Evolutionary conservation across 2,329 filamentous ascomycete species (phyloP), one percentile per base, ranked within the genome.

Genomic region (Arthrobotrys sinensis): DNA sequence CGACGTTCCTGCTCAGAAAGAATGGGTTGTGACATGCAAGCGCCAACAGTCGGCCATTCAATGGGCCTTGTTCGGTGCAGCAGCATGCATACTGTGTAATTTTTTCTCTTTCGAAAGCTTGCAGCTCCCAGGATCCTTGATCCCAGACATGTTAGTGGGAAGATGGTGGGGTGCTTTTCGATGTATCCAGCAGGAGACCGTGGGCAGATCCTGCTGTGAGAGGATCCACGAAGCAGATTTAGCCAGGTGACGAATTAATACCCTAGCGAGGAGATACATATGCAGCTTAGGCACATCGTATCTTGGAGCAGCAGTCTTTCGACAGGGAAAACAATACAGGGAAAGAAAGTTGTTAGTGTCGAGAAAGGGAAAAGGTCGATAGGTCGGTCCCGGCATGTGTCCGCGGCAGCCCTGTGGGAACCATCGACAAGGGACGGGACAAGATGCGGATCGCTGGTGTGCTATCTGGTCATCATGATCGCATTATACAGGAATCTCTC

Each of bases 191-290:
- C 71, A 68, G 68, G 70, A 67, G 69, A 65, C 63, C 55, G 40
- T 67, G 53, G 53, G 32, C 52, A 65, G 69, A 73, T 75, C 67
- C 73, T 72, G 60, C 14, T 71, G 62, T 65, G 67, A 63, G 75
- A 72, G 67, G 70, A 75, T 75, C 70, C 70, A 75, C 70, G 70
- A 75, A 72, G 67, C 72, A 70, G 60, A 65, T 67, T 66, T 66
- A 71, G 73, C 75, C 75, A 78, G 75, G 75, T 78, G 75, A 78
- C 67, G 75, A 70, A 71, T 62, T 70, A 78, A 72, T 67, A 78
- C 52, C 75, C 75, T 71, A 77, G 67, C 75, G 66, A 72, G 68
- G 14, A 63, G 45, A 55, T 60, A 53, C 46, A 53, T 52, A 45
- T 60, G 62, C 34, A 73, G 60, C 60, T 73, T 60, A 53, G 62